Conservation (phyloP, 176 grass and related monocot species). For the Poa annua region DNA sequence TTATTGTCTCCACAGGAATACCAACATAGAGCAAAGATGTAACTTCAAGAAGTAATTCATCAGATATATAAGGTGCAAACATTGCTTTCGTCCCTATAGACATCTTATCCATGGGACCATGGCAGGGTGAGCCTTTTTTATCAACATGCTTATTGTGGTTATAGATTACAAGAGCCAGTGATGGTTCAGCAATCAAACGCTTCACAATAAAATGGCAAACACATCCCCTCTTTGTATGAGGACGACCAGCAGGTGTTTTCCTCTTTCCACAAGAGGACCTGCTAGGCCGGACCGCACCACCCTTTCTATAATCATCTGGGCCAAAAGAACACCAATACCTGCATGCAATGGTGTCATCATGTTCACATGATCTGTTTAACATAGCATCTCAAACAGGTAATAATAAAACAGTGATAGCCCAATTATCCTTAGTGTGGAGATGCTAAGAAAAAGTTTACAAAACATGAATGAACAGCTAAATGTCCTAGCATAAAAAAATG, state of each 20-base stretch:
- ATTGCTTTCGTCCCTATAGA: constrained; percentile 72
- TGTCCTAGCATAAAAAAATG: not conserved
- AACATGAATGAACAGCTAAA: constrained; percentile 17
- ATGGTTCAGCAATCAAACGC: constrained; percentile 84
- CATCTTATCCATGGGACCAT: constrained; percentile 89
- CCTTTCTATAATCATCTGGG: constrained; percentile 89
- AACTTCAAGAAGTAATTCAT: constrained; percentile 80
- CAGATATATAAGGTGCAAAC: constrained; percentile 89
- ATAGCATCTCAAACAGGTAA: constrained; percentile 25
- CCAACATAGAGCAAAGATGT: constrained; percentile 84
- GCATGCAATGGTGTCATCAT: constrained; percentile 33
- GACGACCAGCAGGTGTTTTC: constrained; percentile 87
- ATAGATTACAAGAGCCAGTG: constrained; percentile 89
- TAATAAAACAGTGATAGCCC: not conserved
- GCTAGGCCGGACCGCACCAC: constrained; percentile 73
- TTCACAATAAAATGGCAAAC: constrained; percentile 96
- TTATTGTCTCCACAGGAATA: constrained; percentile 86
- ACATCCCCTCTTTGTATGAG: constrained; percentile 94
- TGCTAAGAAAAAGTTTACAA: not conserved
- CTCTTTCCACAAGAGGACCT: constrained; percentile 65
- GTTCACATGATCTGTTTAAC: constrained; percentile 19
- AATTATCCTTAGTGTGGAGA: not conserved
- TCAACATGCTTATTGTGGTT: constrained; percentile 94
- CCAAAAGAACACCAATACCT: constrained; percentile 99
- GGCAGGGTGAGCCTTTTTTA: constrained; percentile 81